A percentile compares a stretch with the other conserved stretches of the same genome.
These are phyloP conservation scores for Helianthus annuus DNA, from an alignment of 129 eudicot genomes.

Conservation along the genomic window HanXRQr2.0-SUNRISE NC_035447.2:5868801-5869300, in stretches of 20 bases:
- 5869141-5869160: constrained; percentile 60
- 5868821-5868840: background rate
- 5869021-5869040: constrained; percentile 46
- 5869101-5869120: constrained; percentile 53
- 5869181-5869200: constrained; percentile 36
- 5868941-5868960: constrained; percentile 9
- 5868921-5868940: background rate
- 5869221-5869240: no score
- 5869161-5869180: constrained; percentile 64
- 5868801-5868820: no score
- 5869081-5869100: background rate
- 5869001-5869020: constrained; percentile 61
- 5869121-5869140: constrained; percentile 44
- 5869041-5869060: background rate
- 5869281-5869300: no score
- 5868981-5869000: constrained; percentile 77
- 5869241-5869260: no score
- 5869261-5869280: no score
- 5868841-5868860: background rate
- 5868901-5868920: background rate
- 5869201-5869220: background rate
- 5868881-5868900: background rate
- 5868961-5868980: constrained; percentile 79
- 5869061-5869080: background rate
- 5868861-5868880: background rate